phyloP scores from a whole-genome alignment of 2,329 filamentous ascomycete species.

The Penicillium sp. region DNA sequence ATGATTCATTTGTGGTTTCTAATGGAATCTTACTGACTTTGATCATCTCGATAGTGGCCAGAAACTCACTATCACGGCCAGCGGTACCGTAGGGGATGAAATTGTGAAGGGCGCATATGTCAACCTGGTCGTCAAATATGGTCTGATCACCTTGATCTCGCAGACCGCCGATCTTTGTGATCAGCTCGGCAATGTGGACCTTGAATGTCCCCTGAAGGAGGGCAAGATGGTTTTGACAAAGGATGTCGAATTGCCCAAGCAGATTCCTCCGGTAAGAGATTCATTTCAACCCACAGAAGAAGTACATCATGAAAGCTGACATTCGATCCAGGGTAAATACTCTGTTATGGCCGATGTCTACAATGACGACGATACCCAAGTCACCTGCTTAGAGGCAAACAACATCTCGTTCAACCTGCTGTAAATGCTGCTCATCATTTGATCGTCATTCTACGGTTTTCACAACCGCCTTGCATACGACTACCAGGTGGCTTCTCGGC shows the following conservation, averaged over 20 bases:
- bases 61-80: conserved; percentile 74
- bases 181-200: conserved; percentile 81
- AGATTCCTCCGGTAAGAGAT: conserved; percentile 80
- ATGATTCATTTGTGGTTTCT: background rate
- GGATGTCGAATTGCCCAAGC: conserved; percentile 76
- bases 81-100: conserved; percentile 69
- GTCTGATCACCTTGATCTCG: conserved; percentile 83
- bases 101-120: conserved; percentile 81
- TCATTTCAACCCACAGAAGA: background rate
- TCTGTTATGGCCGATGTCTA: conserved; percentile 83
- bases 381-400: conserved; percentile 80
- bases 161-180: conserved; percentile 84
- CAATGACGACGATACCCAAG: conserved; percentile 68
- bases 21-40: conserved; percentile 8
- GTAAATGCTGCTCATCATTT: background rate
- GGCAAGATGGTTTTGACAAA: conserved; percentile 74
- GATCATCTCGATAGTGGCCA: conserved; percentile 61
- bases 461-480: conserved; percentile 3
- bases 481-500: background rate
- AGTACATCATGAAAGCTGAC: conserved; percentile 4
- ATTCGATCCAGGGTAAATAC: conserved; percentile 71
- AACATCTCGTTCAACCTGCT: conserved; percentile 33
- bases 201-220: conserved; percentile 84
- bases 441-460: background rate
- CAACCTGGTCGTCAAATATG: conserved; percentile 85